These are phyloP conservation scores for Fusarium mexicanum DNA, from an alignment of 2,329 filamentous ascomycete species.

Conservation along the genomic window DNA sequence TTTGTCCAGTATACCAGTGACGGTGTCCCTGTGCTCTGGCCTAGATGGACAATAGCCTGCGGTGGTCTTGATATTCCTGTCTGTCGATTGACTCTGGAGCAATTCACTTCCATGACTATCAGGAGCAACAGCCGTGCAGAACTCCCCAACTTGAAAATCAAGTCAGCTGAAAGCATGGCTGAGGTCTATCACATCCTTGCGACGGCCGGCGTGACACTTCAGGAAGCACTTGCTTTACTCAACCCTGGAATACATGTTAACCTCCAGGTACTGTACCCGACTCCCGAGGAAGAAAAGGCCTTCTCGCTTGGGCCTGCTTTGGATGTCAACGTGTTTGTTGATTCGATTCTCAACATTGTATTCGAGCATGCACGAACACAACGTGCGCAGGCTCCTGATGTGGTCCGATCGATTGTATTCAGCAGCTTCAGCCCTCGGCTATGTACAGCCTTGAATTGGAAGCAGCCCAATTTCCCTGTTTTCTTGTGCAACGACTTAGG, in stretches of 20 bases:
- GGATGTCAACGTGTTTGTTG: slow-evolving; percentile 88
- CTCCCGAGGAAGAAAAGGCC: slow-evolving; percentile 73
- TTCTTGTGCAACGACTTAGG: slow-evolving; percentile 95
- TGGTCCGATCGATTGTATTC: slow-evolving; percentile 89
- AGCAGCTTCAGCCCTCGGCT: slow-evolving; percentile 91
- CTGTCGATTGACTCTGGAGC: slow-evolving; percentile 77
- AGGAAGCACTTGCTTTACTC: slow-evolving; percentile 78
- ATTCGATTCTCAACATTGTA: slow-evolving; percentile 83
- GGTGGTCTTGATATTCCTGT: slow-evolving; percentile 84
- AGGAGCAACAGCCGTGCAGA: slow-evolving; percentile 54
- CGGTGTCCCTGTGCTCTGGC: slow-evolving; percentile 86
- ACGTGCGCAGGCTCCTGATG: slow-evolving; percentile 70
- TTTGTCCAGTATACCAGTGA: slow-evolving; percentile 94
- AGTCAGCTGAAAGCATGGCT: slow-evolving; percentile 65
- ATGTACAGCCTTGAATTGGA: slow-evolving; percentile 97
- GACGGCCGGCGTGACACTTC: slow-evolving; percentile 80
- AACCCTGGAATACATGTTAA: slow-evolving; percentile 87
- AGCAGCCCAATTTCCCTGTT: slow-evolving; percentile 97
- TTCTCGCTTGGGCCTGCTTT: slow-evolving; percentile 77
- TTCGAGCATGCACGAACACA: slow-evolving; percentile 87
- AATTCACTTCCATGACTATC: slow-evolving; percentile 69
- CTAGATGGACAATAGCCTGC: slow-evolving; percentile 81
- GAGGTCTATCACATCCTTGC: slow-evolving; percentile 77
- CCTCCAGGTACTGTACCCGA: slow-evolving; percentile 90
- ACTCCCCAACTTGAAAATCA: slow-evolving; percentile 54